Evolutionary conservation across 2,329 filamentous ascomycete species (phyloP).

Genomic region (Pseudogymnoascus pannorum): DNA sequence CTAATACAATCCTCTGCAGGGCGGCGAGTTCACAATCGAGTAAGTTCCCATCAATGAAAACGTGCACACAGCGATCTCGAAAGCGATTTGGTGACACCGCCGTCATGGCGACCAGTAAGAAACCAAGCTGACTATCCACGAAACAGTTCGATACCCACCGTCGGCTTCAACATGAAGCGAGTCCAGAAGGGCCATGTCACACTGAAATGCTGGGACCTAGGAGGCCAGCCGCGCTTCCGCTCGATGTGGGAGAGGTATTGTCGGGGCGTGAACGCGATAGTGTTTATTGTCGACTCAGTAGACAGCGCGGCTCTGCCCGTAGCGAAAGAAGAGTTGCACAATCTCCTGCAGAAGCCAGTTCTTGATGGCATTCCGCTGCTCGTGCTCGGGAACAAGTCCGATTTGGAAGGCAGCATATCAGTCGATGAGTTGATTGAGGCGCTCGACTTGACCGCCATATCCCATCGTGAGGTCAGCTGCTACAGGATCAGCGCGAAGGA

Average conservation of each 20-base stretch:
- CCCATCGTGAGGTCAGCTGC: constrained; percentile 90
- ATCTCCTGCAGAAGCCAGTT: constrained; percentile 75
- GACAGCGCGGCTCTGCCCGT: constrained; percentile 73
- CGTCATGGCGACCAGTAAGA: not conserved
- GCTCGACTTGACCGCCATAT: constrained; percentile 82
- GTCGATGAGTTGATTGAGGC: constrained; percentile 95
- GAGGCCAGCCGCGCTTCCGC: constrained; percentile 91
- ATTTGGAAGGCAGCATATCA: constrained; percentile 80
- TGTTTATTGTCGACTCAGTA: constrained; percentile 97
- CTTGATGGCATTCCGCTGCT: constrained; percentile 86
- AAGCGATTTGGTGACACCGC: not conserved
- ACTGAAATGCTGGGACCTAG: constrained; percentile 97
- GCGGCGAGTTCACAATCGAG: constrained; percentile 98
- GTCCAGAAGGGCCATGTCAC: constrained; percentile 98
- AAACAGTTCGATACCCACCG: constrained; percentile 88
- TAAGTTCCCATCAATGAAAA: constrained; percentile 48
- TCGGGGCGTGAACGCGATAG: constrained; percentile 92
- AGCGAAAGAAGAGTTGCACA: constrained; percentile 87
- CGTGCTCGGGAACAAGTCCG: constrained; percentile 95
- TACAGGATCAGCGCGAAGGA: constrained; percentile 99
- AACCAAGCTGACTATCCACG: constrained; percentile 33
- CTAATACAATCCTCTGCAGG: constrained; percentile 45
- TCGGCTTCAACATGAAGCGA: constrained; percentile 98
- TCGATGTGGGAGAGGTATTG: constrained; percentile 99
- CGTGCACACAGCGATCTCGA: constrained; percentile 5